A percentile compares a stretch with the other conserved stretches of the same genome.
Conservation (phyloP, 1,139 yeast genomes). For the Debaryomyces sp. region DNA sequence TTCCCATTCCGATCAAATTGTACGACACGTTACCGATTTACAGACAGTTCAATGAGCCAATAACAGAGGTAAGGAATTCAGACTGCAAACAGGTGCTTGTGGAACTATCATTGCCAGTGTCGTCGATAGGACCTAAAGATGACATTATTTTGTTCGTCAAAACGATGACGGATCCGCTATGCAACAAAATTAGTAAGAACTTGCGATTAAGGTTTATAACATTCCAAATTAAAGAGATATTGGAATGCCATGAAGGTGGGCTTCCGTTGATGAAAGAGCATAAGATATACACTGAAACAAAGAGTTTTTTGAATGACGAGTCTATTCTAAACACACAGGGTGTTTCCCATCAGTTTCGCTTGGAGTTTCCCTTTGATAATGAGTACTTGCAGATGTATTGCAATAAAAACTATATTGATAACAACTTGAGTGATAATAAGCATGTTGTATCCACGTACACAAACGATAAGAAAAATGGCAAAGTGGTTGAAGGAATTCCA, state of each 20-base stretch:
- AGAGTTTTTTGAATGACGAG: constrained; percentile 25
- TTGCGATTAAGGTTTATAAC: constrained; percentile 48
- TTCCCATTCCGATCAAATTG: constrained; percentile 51
- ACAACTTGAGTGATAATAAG: neutral
- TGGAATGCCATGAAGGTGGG: constrained; percentile 53
- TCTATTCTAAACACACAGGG: constrained; percentile 36
- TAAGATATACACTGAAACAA: constrained; percentile 33
- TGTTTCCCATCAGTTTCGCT: constrained; percentile 25
- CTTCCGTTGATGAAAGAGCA: constrained; percentile 39
- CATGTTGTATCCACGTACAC: neutral
- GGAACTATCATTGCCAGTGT: constrained; percentile 45
- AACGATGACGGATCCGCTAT: constrained; percentile 38
- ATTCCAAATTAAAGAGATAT: constrained; percentile 53
- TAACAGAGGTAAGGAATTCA: constrained; percentile 38
- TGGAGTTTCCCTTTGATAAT: constrained; percentile 41
- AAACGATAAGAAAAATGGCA: constrained; percentile 18
- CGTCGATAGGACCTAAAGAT: constrained; percentile 57
- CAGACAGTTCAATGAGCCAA: constrained; percentile 56
- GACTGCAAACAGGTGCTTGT: constrained; percentile 45
- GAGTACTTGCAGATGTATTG: constrained; percentile 36
- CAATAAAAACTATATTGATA: neutral
- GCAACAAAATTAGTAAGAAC: constrained; percentile 36
- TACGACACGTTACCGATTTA: constrained; percentile 58
- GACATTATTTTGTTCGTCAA: constrained; percentile 40
- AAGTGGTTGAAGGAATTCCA: constrained; percentile 45